Evolutionary conservation across 1,139 yeast species (phyloP).

Genomic region (Ashbya aceris): DNA sequence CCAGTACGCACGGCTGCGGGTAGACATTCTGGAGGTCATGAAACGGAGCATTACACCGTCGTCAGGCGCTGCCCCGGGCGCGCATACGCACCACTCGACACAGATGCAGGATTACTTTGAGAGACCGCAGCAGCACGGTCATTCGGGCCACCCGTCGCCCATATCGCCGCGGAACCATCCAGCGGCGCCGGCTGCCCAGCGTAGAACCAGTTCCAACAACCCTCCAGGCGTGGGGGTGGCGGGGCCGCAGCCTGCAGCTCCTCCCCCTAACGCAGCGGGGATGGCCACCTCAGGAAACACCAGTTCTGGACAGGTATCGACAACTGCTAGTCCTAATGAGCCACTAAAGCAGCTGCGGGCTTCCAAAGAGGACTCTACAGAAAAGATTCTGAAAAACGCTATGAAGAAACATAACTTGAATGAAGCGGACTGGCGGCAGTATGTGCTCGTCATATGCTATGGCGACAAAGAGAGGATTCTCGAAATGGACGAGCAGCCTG

Average conservation of each 20-base stretch:
- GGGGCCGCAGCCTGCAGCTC: conserved; percentile 1
- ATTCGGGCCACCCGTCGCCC: conserved; percentile 1
- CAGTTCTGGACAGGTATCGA: neutral
- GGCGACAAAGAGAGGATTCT: conserved; percentile 84
- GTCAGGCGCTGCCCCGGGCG: conserved; percentile 5
- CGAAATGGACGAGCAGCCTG: conserved; percentile 82
- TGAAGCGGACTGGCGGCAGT: conserved; percentile 78
- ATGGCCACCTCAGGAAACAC: conserved; percentile 1
- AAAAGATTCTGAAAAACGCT: conserved; percentile 80
- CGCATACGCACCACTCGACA: neutral
- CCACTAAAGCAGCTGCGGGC: conserved; percentile 83
- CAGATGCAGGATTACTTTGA: conserved; percentile 9
- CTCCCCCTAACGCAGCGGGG: neutral
- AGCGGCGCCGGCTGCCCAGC: neutral
- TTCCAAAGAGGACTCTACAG: conserved; percentile 86
- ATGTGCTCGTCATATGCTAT: conserved; percentile 81
- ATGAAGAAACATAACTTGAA: conserved; percentile 77
- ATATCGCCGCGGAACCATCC: conserved; percentile 1
- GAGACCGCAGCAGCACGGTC: conserved; percentile 2
- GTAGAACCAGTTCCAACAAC: conserved; percentile 1
- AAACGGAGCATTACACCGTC: conserved; percentile 14
- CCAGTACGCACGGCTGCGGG: conserved; percentile 24
- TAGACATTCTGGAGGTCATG: conserved; percentile 25
- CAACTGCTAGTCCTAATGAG: conserved; percentile 33
- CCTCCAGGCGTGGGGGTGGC: neutral